Evolutionary conservation across 768 basidiomycete species (phyloP).

Genomic region (Dioszegia crocea): DNA sequence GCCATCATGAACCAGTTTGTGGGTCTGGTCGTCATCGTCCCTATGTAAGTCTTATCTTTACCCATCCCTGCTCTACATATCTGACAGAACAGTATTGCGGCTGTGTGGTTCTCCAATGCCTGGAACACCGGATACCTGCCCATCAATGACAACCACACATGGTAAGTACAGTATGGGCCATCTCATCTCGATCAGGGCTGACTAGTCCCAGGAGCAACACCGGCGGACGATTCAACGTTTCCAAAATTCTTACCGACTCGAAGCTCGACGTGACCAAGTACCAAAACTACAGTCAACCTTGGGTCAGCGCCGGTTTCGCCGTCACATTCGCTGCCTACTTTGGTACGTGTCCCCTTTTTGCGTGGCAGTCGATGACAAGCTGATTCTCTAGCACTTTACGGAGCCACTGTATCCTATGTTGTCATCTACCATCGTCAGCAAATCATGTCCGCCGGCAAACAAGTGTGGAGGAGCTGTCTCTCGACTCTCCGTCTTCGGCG

Average conservation of each 20-base stretch:
- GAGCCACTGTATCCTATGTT: constrained; percentile 20
- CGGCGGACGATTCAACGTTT: constrained; percentile 56
- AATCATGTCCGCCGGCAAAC: constrained; percentile 12
- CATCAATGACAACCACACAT: constrained; percentile 46
- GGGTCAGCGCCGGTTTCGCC: constrained; percentile 52
- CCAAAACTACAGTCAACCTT: constrained; percentile 53
- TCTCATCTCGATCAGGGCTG: constrained; percentile 32
- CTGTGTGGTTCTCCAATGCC: constrained; percentile 26
- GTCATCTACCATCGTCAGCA: constrained; percentile 28
- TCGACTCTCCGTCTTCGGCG: not conserved
- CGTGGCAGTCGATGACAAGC: no score
- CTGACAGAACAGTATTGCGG: constrained; percentile 2
- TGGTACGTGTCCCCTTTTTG: constrained; percentile 49
- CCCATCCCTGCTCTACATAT: not conserved
- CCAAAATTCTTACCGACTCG: constrained; percentile 51
- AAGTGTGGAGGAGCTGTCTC: constrained; percentile 10
- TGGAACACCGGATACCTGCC: constrained; percentile 48
- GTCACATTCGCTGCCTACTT: constrained; percentile 53
- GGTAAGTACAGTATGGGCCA: no score
- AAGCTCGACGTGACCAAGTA: constrained; percentile 54
- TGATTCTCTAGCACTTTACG: not conserved
- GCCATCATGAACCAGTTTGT: constrained; percentile 51
- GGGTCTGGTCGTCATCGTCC: constrained; percentile 39
- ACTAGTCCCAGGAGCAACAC: constrained; percentile 49
- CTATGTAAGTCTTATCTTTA: constrained; percentile 20